Percentiles rank a stretch among this genome's conserved stretches.
These are phyloP conservation scores for Diaporthe sp. DNA, from an alignment of 2,329 filamentous ascomycete genomes.

Conservation along the genomic window DNA sequence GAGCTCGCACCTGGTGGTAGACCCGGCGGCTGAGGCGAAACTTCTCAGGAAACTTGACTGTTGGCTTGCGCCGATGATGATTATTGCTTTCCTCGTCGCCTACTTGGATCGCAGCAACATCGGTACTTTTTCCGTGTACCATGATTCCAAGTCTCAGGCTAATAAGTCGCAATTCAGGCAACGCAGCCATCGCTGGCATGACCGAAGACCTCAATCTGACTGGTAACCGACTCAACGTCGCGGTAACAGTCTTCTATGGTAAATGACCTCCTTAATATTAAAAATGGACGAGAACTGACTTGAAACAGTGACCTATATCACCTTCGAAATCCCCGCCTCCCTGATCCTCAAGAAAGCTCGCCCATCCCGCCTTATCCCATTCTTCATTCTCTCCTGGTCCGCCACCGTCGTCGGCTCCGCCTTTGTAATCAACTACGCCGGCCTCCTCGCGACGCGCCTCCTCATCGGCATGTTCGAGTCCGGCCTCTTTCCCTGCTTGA, in stretches of 20 bases:
- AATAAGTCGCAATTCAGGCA: conserved; percentile 47
- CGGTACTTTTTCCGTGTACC: conserved; percentile 49
- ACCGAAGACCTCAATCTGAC: conserved; percentile 71
- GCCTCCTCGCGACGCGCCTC: conserved; percentile 69
- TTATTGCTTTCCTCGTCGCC: conserved; percentile 79
- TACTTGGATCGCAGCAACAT: conserved; percentile 83
- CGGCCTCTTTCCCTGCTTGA: conserved; percentile 44
- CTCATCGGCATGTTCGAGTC: conserved; percentile 43
- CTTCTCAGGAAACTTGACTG: conserved; percentile 75
- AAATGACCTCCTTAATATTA: rapidly evolving
- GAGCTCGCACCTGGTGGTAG: not conserved
- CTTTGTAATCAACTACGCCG: conserved; percentile 73
- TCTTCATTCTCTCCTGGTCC: conserved; percentile 77
- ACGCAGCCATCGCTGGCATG: conserved; percentile 74
- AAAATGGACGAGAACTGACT: not conserved
- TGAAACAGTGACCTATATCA: conserved; percentile 63
- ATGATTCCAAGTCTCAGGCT: not conserved
- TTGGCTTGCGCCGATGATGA: conserved; percentile 74
- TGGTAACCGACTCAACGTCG: conserved; percentile 76
- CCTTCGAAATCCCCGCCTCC: conserved; percentile 75
- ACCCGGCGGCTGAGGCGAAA: conserved; percentile 58
- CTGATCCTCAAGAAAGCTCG: conserved; percentile 73
- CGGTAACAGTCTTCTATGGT: conserved; percentile 74
- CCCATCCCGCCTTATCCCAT: conserved; percentile 71
- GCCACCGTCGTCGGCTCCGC: conserved; percentile 64